A percentile compares a stretch with the other conserved stretches of the same genome.
Evolutionary conservation across 2,329 filamentous ascomycete genomes (phyloP).

Genomic region (Colletotrichum acutatum): DNA sequence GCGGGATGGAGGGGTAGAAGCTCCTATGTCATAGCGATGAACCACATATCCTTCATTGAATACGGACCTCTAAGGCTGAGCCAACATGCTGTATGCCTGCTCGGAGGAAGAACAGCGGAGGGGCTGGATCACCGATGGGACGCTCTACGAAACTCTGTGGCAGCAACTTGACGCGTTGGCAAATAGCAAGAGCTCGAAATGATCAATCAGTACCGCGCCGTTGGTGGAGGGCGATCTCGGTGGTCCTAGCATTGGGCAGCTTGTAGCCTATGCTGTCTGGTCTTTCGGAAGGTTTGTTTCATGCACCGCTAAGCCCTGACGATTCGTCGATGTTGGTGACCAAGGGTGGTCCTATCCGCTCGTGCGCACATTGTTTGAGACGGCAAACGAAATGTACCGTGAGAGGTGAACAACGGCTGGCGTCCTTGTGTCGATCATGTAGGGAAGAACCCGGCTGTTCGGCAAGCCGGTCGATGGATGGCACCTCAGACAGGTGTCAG

Average conservation of each 20-base stretch:
- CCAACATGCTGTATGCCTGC: slow-evolving; percentile 19
- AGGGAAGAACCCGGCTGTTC: slow-evolving; percentile 14
- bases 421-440: not conserved
- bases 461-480: slow-evolving; percentile 17
- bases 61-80: slow-evolving; percentile 1
- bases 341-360: slow-evolving; percentile 18
- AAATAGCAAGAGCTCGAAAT: not conserved
- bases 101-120: not conserved
- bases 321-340: not conserved
- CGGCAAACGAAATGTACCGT: slow-evolving; percentile 1
- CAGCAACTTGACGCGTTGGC: not conserved
- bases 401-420: not conserved
- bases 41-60: slow-evolving; percentile 9
- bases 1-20: not conserved
- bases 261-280: slow-evolving; percentile 10
- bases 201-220: not conserved
- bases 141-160: slow-evolving; percentile 26
- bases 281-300: slow-evolving; percentile 34
- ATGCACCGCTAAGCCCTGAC: slow-evolving; percentile 23
- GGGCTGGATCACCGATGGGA: slow-evolving; percentile 32
- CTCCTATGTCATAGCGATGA: slow-evolving; percentile 31
- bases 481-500: slow-evolving; percentile 28
- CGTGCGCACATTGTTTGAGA: slow-evolving; percentile 32
- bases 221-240: slow-evolving; percentile 4
- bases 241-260: slow-evolving; percentile 7